Conservation (phyloP, 345 rosid genomes). For the Salix purpurea region DNA sequence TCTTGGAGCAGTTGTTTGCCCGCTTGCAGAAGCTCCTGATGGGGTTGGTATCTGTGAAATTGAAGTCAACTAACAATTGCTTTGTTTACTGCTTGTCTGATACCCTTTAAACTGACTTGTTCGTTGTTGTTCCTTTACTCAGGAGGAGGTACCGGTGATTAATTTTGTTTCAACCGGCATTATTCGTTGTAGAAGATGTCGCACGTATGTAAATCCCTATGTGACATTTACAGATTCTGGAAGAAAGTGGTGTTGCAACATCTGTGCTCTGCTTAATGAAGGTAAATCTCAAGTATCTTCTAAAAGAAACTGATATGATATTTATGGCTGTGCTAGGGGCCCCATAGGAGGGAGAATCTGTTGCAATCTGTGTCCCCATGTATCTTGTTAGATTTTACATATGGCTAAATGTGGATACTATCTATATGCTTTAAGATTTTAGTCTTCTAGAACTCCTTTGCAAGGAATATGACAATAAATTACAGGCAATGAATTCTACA, state of each 20-base stretch:
- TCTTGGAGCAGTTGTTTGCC: slow-evolving; percentile 96
- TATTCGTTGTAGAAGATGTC: slow-evolving; percentile 96
- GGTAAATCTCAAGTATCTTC: slow-evolving; percentile 45
- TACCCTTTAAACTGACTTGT: slow-evolving; percentile 12
- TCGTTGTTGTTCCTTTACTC: slow-evolving; percentile 26
- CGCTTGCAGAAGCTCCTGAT: slow-evolving; percentile 91
- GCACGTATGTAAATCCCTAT: slow-evolving; percentile 93
- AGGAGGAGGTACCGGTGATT: slow-evolving; percentile 93
- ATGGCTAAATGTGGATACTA: background rate
- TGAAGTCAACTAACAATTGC: slow-evolving; percentile 5
- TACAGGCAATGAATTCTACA: background rate
- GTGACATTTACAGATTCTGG: slow-evolving; percentile 91
- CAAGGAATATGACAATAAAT: background rate
- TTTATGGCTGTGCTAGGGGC: background rate
- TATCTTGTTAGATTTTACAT: background rate
- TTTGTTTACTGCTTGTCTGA: slow-evolving; percentile 1
- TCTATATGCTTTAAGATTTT: background rate
- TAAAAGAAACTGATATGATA: background rate
- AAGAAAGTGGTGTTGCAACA: slow-evolving; percentile 99
- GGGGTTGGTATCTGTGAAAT: slow-evolving; percentile 58
- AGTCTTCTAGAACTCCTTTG: background rate
- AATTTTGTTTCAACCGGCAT: slow-evolving; percentile 82
- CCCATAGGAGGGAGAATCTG: background rate
- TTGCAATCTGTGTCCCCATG: background rate
- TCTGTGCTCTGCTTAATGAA: slow-evolving; percentile 84